Base-by-base conservation (phyloP, 345 rosid species). In the Corchorus capsularis region DNA sequence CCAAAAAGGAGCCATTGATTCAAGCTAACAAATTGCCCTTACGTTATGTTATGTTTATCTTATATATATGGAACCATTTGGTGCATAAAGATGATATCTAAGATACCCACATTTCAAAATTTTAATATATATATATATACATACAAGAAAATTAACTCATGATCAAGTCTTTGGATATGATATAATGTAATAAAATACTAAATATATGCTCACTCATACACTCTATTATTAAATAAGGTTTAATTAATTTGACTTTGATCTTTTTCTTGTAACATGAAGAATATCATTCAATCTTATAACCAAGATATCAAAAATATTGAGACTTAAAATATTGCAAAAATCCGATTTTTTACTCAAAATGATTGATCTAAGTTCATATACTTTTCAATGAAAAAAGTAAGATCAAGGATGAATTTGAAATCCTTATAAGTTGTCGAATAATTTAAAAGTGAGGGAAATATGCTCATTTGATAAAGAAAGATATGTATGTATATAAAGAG, bases 1-100 rank as follows among this genome's bases (percentile, higher is more conserved):
- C 89, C 87, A 75, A 83, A 84, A 80, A 69, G 55, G 59, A 37
- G 20, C 16, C 3, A 32, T 57, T 63, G 54, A 82, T 60, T 65
- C 46, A 69, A 73, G 63, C 63, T 52, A 22, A 17, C 55, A 59
- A 20, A 62, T 16, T 34, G 47, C 69, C 47, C 6, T 11, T n/a
- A 62, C 0, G 69, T 41, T 47, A 1, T 12, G 22, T 47, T 22
- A 7, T 47, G 56, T 47, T 67, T 67, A 47, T 46, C 17, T 6
- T 54, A 54, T n/a, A 8, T 56, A 20, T 2, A 56, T 56, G 61
- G 61, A 27, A 68, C 43, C 39, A 27, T 27, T 47, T 35, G 41
- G 47, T 13, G 39, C 71, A 22, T 15, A 67, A 67, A 7, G 6
- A 47, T 67, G 9, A 67, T 17, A 13, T 22, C 19, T 46, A 66